Percentiles rank a stretch among this genome's conserved stretches.
phyloP scores from a whole-genome alignment of 345 rosid species.

The Ricinus communis region DNA sequence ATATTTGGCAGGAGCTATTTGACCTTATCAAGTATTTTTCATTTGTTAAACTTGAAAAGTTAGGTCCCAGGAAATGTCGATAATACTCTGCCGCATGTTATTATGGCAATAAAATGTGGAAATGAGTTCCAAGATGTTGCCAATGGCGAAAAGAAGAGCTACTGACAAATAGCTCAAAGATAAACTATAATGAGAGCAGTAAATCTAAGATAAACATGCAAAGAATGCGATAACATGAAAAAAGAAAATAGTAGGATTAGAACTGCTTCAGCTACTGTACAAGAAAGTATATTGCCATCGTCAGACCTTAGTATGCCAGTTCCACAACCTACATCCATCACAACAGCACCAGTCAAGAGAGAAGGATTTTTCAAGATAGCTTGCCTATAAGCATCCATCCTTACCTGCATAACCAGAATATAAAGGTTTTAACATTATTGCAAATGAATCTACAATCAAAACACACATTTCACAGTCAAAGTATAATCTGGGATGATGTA shows the following conservation, averaged over 20 bases:
- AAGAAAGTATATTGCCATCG: not conserved
- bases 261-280: not conserved
- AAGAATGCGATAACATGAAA: not conserved
- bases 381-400: slow-evolving; percentile 80
- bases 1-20: not conserved
- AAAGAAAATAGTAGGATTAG: not conserved
- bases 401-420: slow-evolving; percentile 47
- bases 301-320: slow-evolving; percentile 85
- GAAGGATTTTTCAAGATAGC: slow-evolving; percentile 83
- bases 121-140: slow-evolving; percentile 6
- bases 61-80: not conserved
- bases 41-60: not conserved
- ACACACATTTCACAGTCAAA: slow-evolving; percentile 1
- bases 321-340: slow-evolving; percentile 99
- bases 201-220: not conserved
- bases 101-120: not conserved
- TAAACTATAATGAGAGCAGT: not conserved
- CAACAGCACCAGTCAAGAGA: slow-evolving; percentile 68
- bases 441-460: not conserved
- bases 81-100: not conserved
- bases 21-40: not conserved
- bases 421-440: not conserved
- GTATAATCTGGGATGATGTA: slow-evolving; percentile 2
- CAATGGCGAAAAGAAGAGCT: not conserved
- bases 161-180: not conserved